Evolutionary conservation across 2,329 filamentous ascomycete genomes (phyloP), one percentile per base, ranked within the genome.

Genomic region (Cladosporium sp.): DNA sequence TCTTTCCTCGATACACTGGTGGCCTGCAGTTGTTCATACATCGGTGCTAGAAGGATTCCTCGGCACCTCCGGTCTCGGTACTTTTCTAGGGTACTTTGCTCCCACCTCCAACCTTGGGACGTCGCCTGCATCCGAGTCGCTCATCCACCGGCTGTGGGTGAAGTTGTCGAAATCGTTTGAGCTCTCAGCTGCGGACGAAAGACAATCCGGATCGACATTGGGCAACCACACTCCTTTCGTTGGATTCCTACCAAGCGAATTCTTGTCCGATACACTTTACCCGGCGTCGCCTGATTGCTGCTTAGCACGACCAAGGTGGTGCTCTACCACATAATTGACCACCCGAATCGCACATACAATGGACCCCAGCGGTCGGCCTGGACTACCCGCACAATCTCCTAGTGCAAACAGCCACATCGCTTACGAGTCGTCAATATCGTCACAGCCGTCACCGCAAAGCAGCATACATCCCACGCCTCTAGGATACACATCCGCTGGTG

Each of bases 381-480:
- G 28, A 45, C 39, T 42, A 15, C 39, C 47, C 25, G 34, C 47
- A 30, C 56, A 45, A 14, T 45, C 47, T 3, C 47, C 56, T 6
- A 36, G 38, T 39, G 49, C 17, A 25, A 52, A 36, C 39, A 45
- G 51, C 14, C 55, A 51, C 17, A 38, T 36, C 38, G 30, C 49
- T 15, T 59, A 59, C 39, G 56, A 59, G 22, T 59, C 56, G 7
- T 59, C 56, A 11, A 43, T 59, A 22, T 59, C 56, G 14, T 59
- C 56, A 15, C 47, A 52, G 12, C 56, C 38, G 25, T 59, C 56
- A 19, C 56, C 56, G 25, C 56, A 51, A 37, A 51, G 56, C 56
- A 52, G 20, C n/a, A n/a, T 51, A n/a, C 47, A 59, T 15, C 36
- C 45, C 8, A 52, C 56, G 5, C 56, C 56, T 8, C 17, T 45